Evolutionary conservation across 352 stramenopile genomes (phyloP), one percentile per base, ranked within the genome.

Genomic region (Phytophthora niederhauseri): DNA sequence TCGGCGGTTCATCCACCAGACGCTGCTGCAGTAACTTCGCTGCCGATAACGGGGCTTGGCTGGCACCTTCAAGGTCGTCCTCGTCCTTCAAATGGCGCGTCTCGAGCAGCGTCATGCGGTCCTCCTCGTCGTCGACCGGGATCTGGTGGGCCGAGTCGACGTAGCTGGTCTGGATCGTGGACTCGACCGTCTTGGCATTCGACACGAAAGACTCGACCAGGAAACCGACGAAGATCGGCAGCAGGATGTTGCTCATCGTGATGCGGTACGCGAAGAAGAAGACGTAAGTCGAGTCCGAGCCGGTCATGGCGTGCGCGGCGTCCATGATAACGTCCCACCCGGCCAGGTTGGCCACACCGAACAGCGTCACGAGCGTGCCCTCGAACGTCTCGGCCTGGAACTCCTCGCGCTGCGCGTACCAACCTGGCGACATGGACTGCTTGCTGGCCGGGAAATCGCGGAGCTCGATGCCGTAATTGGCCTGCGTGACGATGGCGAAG

Each of bases 251-350:
- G 64, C 74, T 85, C 75, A 95, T 93, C 1, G 84, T 82, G 66
- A 95, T 92, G 55, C 87, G 87, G 73, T 90, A 95, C 19, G 72
- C 79, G 65, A 95, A 95, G 63, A 95, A 95, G 64, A 92, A 95
- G 36, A 92, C 66, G 58, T 91, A 91, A 6, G 87, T 95, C 49
- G 66, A 73, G 46, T 83, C 48, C 4, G 81, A 82, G 34, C 66
- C 55, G 1, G 87, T 95, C 57, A 92, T 75, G 20, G 86, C 83
- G 61, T 92, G 81, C 1, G 81, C 85, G 0, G 87, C 87, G 41
- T 95, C 85, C 87, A 95, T 95, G 51, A 95, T 77, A 26, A 83
- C 82, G 53, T 93, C 78, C 87, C 87, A 95, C 8, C 85, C 85
- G 15, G 87, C 84, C 6, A 95, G 76, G 61, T 89, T 93, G 0